Base-by-base conservation (phyloP, 2,329 filamentous ascomycete genomes). In the Neonectria punicea region DNA sequence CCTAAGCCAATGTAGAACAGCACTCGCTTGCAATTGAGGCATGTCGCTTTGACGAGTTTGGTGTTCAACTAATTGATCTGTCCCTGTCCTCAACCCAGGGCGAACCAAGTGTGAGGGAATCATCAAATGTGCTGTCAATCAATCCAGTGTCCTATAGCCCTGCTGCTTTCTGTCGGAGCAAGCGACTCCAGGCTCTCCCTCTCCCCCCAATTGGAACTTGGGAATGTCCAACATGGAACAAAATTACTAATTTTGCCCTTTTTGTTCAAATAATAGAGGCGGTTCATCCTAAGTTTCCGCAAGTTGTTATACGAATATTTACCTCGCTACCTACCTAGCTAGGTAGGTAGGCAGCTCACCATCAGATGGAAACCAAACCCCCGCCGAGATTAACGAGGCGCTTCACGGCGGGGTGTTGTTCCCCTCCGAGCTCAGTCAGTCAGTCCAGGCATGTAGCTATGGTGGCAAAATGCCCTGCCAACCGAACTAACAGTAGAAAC, bases 401-500 rank as follows among this genome's bases (percentile, higher is more conserved):
- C 11, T 51, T 51, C n/a, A 20, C n/a, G 49, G 49, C 30, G 10
- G 22, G 28, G 49, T 7, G 30, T 34, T 51, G 11, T 51, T 36
- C 49, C 49, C 30, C 49, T 34, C 49, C 49, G 49, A 36, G 44
- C 18, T n/a, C 30, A 50, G 28, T 25, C 30, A 50, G 28, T 25
- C 22, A 25, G 22, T 25, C 22, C 5, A 25, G 6, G 25, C 25
- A 25, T 25, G 22, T 22, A 22, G 22, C 2, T 25, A 25, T 25
- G 1, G 25, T 25, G 25, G 25, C 25, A 1, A 25, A 6, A 32
- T 54, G 44, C 50, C 50, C 50, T 43, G 58, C 43, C 51, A 54
- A 53, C 49, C 57, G 39, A 43, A 49, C 32, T 39, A 11, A 30
- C 20, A 47, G 53, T 34, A 51, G 58, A 34, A 36, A 36, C 51